Percentiles rank a stretch among this genome's conserved stretches.
Conservation (phyloP, 441 rosid genomes). For the Pelargonium exstipulatum region DNA sequence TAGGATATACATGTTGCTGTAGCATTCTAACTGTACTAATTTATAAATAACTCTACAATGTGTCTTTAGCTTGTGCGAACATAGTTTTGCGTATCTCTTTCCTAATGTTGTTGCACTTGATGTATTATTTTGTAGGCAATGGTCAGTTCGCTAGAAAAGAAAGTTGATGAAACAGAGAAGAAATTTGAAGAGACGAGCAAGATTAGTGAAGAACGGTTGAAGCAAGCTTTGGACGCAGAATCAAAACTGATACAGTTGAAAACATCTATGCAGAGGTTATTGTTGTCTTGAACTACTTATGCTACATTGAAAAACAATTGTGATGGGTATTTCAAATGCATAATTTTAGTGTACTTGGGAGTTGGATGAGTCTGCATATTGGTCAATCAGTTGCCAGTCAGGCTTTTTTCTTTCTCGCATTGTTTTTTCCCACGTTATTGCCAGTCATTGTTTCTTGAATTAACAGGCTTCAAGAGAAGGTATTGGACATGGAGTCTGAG, state of each 20-base stretch:
- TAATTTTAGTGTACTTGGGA: background rate
- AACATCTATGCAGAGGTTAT: slow-evolving; percentile 75
- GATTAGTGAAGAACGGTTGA: slow-evolving; percentile 74
- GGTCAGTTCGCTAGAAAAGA: background rate
- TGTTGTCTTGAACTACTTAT: slow-evolving; percentile 3
- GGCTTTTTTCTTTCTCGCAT: background rate
- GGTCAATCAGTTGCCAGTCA: slow-evolving; percentile 6
- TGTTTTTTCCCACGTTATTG: slow-evolving; percentile 17
- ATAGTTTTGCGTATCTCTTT: background rate
- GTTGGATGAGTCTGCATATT: background rate
- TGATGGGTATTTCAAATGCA: background rate
- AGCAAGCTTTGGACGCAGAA: slow-evolving; percentile 75
- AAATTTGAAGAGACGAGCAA: slow-evolving; percentile 66
- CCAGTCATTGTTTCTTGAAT: slow-evolving; percentile 21
- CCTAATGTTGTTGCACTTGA: background rate
- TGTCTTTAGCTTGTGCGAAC: background rate
- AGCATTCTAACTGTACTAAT: background rate
- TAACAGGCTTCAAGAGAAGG: slow-evolving; percentile 71
- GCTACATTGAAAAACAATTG: background rate
- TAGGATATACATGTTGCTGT: background rate
- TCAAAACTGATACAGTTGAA: slow-evolving; percentile 73
- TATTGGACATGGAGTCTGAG: slow-evolving; percentile 69
- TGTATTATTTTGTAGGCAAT: background rate
- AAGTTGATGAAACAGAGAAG: background rate
- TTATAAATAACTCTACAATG: background rate